Conservation (phyloP, 2,329 filamentous ascomycete species). For the Pseudocercospora fijiensis region DNA sequence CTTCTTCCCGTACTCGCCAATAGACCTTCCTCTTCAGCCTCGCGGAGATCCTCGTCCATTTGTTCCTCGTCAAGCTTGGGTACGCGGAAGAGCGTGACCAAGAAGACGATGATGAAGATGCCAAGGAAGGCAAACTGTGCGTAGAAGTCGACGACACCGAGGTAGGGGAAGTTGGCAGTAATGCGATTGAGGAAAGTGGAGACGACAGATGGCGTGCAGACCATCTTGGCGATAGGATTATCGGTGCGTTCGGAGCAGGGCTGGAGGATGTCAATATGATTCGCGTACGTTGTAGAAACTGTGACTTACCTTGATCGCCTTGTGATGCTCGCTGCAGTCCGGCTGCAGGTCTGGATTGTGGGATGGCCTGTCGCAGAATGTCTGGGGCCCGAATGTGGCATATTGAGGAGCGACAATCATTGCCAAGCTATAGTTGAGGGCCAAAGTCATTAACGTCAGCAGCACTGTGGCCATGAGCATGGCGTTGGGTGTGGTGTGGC, state of each 20-base stretch:
- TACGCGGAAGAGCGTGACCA: constrained; percentile 75
- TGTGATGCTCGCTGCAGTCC: constrained; percentile 69
- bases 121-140: constrained; percentile 86
- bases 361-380: constrained; percentile 76
- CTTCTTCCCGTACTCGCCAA: constrained; percentile 78
- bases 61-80: constrained; percentile 74
- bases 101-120: constrained; percentile 77
- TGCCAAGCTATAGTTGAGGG: constrained; percentile 86
- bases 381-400: constrained; percentile 89
- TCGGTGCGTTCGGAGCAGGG: constrained; percentile 76
- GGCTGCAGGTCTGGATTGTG: constrained; percentile 64
- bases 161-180: constrained; percentile 91
- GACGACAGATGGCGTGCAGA: constrained; percentile 88
- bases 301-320: constrained; percentile 57
- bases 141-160: constrained; percentile 92
- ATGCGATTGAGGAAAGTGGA: constrained; percentile 92
- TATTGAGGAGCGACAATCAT: constrained; percentile 97
- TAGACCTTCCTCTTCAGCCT: constrained; percentile 89
- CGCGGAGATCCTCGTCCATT: constrained; percentile 84
- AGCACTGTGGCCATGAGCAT: constrained; percentile 87
- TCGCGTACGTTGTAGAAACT: not conserved
- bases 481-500: constrained; percentile 86
- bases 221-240: constrained; percentile 68
- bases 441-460: constrained; percentile 83
- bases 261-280: not conserved